A percentile compares a stretch with the other conserved stretches of the same genome.
Conservation (phyloP, 2,329 filamentous ascomycete genomes). For the Diaporthe citriasiana region DNA sequence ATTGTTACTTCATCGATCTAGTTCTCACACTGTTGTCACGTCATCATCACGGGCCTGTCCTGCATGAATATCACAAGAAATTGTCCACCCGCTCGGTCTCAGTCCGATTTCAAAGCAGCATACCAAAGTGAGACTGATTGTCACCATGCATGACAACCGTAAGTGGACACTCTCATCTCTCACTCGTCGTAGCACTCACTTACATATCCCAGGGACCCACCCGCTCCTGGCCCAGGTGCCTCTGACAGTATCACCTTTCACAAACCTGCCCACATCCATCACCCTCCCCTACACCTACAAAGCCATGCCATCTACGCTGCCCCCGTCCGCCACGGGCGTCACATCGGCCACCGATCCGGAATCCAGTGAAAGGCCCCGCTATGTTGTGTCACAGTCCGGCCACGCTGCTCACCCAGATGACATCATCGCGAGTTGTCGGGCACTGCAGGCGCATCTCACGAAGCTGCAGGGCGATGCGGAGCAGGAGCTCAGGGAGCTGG, state of each 20-base stretch:
- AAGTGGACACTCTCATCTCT: slow-evolving; percentile 37
- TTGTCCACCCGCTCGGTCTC: background rate
- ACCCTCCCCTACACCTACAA: slow-evolving; percentile 98
- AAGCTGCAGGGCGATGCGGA: slow-evolving; percentile 78
- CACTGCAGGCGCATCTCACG: slow-evolving; percentile 81
- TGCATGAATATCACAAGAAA: background rate
- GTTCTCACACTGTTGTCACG: background rate
- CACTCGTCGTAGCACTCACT: slow-evolving; percentile 39
- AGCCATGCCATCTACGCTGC: slow-evolving; percentile 87
- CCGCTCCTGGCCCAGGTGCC: slow-evolving; percentile 93
- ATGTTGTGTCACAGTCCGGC: slow-evolving; percentile 83
- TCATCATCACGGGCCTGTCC: background rate
- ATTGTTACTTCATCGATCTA: background rate
- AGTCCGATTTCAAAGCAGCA: background rate
- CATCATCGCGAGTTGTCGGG: slow-evolving; percentile 85
- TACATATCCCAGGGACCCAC: slow-evolving; percentile 74
- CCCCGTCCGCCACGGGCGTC: slow-evolving; percentile 75
- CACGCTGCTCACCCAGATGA: slow-evolving; percentile 89
- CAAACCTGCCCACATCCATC: slow-evolving; percentile 88
- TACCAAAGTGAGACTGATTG: background rate
- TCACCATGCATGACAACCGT: slow-evolving; percentile 57
- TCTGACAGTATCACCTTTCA: slow-evolving; percentile 93
- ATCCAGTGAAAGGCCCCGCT: slow-evolving; percentile 69
- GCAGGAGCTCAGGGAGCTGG: slow-evolving; percentile 76
- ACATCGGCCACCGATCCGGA: slow-evolving; percentile 54